These are phyloP conservation scores for Arabis alpina DNA, from an alignment of 345 rosid species.

Conservation along the genomic window DNA sequence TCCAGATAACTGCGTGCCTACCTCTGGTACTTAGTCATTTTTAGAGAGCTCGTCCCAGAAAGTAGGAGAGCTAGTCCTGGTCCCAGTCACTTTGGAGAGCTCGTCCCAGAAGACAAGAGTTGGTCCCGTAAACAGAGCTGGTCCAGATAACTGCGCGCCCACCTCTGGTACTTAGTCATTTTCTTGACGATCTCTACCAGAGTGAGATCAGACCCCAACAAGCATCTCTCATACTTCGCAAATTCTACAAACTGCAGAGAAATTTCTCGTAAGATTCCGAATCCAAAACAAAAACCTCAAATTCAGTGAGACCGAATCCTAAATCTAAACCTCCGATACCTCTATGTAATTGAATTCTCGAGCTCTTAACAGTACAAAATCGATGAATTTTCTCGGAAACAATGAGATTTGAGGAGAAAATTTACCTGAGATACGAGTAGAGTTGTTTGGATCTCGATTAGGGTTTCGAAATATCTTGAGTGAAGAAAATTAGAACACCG, in stretches of 20 bases:
- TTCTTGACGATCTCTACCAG: too few species aligned
- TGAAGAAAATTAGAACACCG: constrained; percentile 43
- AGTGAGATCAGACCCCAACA: too few species aligned
- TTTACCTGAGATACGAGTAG: constrained; percentile 45
- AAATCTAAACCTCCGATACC: background rate
- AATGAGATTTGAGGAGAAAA: background rate
- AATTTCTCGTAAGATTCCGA: constrained; percentile 37
- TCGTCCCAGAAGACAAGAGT: too few species aligned
- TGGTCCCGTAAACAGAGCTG: too few species aligned
- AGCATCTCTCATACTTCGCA: constrained; percentile 79
- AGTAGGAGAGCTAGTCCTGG: too few species aligned
- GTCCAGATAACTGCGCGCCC: too few species aligned
- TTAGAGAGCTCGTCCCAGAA: too few species aligned
- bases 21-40: too few species aligned
- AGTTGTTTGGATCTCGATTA: constrained; percentile 40
- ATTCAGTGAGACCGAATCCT: background rate
- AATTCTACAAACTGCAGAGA: constrained; percentile 4
- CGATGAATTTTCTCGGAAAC: background rate
- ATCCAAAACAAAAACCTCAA: constrained; percentile 2
- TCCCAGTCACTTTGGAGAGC: too few species aligned
- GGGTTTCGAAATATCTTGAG: constrained; percentile 54
- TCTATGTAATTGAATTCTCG: constrained; percentile 5
- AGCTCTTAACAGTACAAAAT: background rate
- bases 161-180: too few species aligned
- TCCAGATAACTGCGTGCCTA: too few species aligned